Percentiles rank a stretch among this genome's conserved stretches.
Conservation (phyloP, 169 alveolate species). For the Eimeria falciformis region DNA sequence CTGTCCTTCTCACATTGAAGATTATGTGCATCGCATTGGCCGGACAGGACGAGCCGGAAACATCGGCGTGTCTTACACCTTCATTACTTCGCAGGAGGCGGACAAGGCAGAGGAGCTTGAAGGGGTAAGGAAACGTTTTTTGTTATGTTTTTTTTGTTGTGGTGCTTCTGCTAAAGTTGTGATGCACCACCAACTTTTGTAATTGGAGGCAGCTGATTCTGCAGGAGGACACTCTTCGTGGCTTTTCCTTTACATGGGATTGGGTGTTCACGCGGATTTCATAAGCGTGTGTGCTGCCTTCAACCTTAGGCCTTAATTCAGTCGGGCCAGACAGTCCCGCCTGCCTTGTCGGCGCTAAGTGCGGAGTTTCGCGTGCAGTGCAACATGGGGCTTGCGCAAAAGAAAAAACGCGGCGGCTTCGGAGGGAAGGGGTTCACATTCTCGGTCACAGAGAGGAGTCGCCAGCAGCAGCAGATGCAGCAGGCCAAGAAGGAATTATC, state of each 20-base stretch:
- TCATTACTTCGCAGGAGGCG: slow-evolving; percentile 94
- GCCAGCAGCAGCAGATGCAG: slow-evolving; percentile 90
- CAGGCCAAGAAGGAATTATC: slow-evolving; percentile 91
- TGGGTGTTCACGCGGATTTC: no score
- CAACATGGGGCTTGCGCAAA: slow-evolving; percentile 85
- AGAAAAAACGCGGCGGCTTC: slow-evolving; percentile 93
- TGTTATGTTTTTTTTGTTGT: neutral
- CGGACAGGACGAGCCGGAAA: slow-evolving; percentile 99
- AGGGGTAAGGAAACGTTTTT: slow-evolving; percentile 83
- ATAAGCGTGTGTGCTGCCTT: no score
- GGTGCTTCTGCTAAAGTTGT: no score
- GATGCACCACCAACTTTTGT: no score
- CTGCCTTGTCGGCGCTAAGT: slow-evolving; percentile 87
- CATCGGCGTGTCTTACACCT: slow-evolving; percentile 98
- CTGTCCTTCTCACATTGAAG: slow-evolving; percentile 99
- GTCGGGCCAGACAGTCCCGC: slow-evolving; percentile 91
- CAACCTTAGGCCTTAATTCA: slow-evolving; percentile 85
- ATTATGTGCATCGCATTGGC: slow-evolving; percentile 99
- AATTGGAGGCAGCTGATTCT: no score
- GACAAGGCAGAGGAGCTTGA: slow-evolving; percentile 96
- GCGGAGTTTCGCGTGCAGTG: slow-evolving; percentile 85
- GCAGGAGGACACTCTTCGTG: no score
- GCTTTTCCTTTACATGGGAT: no score
- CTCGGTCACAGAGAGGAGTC: slow-evolving; percentile 92
- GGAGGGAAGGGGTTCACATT: slow-evolving; percentile 97